Conservation (phyloP, 768 basidiomycete genomes). For the Lactarius vividus region DNA sequence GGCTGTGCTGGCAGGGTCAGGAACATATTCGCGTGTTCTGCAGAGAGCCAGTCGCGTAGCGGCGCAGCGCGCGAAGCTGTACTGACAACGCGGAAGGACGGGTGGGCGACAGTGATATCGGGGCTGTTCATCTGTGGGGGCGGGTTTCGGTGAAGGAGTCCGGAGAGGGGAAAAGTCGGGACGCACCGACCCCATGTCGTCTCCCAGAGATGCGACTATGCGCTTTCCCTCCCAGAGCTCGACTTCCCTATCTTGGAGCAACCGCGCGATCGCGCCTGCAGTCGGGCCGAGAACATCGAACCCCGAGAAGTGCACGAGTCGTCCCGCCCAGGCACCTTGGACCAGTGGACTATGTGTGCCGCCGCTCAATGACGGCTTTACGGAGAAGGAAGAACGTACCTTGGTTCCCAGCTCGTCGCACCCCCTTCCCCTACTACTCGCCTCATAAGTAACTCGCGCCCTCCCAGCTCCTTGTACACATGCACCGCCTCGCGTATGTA, state of each 20-base stretch:
- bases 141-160: background rate
- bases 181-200: slow-evolving; percentile 42
- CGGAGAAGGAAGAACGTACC: slow-evolving; percentile 38
- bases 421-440: slow-evolving; percentile 55
- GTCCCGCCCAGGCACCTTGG: slow-evolving; percentile 56
- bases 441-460: slow-evolving; percentile 63
- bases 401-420: slow-evolving; percentile 54
- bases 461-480: slow-evolving; percentile 68
- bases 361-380: background rate
- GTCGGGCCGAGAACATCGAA: slow-evolving; percentile 66
- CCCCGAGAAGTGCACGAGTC: slow-evolving; percentile 56
- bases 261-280: slow-evolving; percentile 57
- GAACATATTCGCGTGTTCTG: slow-evolving; percentile 72
- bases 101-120: slow-evolving; percentile 50
- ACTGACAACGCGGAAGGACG: slow-evolving; percentile 58
- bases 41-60: slow-evolving; percentile 66
- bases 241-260: slow-evolving; percentile 59
- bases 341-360: slow-evolving; percentile 44
- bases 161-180: slow-evolving; percentile 25
- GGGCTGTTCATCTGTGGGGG: slow-evolving; percentile 30
- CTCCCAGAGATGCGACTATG: slow-evolving; percentile 48
- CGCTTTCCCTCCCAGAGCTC: slow-evolving; percentile 66
- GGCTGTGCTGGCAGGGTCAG: slow-evolving; percentile 58
- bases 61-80: slow-evolving; percentile 62
- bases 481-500: slow-evolving; percentile 60